Evolutionary conservation across 2,329 filamentous ascomycete genomes (phyloP).

Genomic region (Botrytis tulipae): DNA sequence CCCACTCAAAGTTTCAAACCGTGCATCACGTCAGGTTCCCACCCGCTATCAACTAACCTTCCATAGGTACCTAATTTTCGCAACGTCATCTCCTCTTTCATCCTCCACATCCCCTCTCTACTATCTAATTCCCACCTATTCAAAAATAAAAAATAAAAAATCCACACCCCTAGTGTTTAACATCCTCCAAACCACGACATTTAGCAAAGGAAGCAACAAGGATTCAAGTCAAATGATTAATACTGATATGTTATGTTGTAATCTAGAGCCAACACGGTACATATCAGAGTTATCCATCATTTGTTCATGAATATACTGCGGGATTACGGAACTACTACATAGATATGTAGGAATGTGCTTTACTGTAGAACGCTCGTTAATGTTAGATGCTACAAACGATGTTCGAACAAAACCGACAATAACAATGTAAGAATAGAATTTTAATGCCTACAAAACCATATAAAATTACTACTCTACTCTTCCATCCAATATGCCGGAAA

Average conservation of each 20-base stretch:
- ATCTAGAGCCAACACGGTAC: too few species aligned
- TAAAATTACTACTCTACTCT: not conserved
- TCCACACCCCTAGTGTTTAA: too few species aligned
- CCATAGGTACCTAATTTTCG: not conserved
- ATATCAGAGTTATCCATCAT: too few species aligned
- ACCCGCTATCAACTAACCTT: not conserved
- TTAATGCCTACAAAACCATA: not conserved
- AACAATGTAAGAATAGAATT: not conserved
- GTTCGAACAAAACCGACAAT: not conserved
- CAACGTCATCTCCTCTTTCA: not conserved
- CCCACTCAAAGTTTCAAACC: not conserved
- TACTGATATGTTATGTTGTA: too few species aligned
- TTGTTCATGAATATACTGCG: accelerated
- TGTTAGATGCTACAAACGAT: not conserved
- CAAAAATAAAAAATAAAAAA: not conserved
- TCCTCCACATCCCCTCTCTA: not conserved
- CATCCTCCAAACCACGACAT: too few species aligned
- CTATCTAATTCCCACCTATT: not conserved
- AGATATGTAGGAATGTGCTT: not conserved
- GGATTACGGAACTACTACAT: not conserved
- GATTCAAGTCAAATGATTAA: too few species aligned
- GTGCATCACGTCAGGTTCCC: accelerated
- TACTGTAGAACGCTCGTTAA: not conserved
- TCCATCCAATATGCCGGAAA: not conserved
- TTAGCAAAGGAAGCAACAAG: too few species aligned